A percentile compares a stretch with the other conserved stretches of the same genome.
phyloP scores from a whole-genome alignment of 352 stramenopile genomes.

The Phytophthora cactorum region DNA sequence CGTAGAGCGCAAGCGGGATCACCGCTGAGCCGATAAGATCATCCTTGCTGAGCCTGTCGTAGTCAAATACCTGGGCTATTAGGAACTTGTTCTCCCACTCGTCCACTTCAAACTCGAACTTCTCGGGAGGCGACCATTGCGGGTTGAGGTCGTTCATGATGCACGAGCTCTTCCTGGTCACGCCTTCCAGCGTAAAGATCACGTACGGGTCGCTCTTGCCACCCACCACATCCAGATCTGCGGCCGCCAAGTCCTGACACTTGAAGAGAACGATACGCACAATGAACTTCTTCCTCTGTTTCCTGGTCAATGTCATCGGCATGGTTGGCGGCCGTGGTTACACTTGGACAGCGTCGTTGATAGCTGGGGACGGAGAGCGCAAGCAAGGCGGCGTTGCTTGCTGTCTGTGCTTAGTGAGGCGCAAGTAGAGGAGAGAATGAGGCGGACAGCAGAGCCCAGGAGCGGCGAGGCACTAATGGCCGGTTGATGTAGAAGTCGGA shows the following conservation, averaged over 20 bases:
- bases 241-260: conserved; percentile 62
- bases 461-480: conserved; percentile 4
- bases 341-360: conserved; percentile 1
- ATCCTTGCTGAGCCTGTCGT: conserved; percentile 70
- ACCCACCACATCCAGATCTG: conserved; percentile 53
- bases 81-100: conserved; percentile 74
- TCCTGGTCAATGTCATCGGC: conserved; percentile 17
- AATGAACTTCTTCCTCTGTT: conserved; percentile 44
- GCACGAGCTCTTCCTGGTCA: conserved; percentile 68
- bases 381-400: neutral
- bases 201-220: conserved; percentile 85
- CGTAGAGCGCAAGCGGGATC: conserved; percentile 68
- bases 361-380: neutral
- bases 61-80: conserved; percentile 73
- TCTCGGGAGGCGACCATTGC: conserved; percentile 71
- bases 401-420: neutral
- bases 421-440: conserved; percentile 2
- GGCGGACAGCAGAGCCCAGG: conserved; percentile 1
- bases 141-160: conserved; percentile 73
- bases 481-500: conserved; percentile 33
- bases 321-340: conserved; percentile 3
- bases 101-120: conserved; percentile 73
- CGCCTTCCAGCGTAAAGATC: conserved; percentile 55
- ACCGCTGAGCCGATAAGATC: conserved; percentile 77
- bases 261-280: conserved; percentile 69